Conservation (phyloP, 306 rosid species). For the Arachis hypogaea region DNA sequence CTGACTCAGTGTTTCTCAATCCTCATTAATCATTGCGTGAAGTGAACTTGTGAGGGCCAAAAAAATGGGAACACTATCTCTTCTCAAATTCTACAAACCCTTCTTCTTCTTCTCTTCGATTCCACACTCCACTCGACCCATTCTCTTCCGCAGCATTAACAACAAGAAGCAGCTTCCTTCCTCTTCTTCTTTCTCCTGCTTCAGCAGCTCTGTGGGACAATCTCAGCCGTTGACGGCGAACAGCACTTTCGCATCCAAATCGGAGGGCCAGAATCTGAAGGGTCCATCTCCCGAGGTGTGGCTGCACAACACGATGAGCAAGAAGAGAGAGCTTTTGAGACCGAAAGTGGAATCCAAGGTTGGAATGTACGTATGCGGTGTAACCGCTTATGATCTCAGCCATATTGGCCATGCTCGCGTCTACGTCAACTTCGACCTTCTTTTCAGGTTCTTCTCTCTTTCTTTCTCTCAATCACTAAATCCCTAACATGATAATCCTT, state of each 20-base stretch:
- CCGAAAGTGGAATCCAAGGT: slow-evolving; percentile 80
- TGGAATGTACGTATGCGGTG: slow-evolving; percentile 97
- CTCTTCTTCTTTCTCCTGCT: slow-evolving; percentile 22
- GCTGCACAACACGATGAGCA: slow-evolving; percentile 85
- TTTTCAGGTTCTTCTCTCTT: slow-evolving; percentile 63
- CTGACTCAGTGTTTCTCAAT: not conserved
- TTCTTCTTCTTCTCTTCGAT: slow-evolving; percentile 47
- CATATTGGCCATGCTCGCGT: slow-evolving; percentile 99
- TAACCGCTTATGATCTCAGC: slow-evolving; percentile 94
- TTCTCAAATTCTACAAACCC: slow-evolving; percentile 69
- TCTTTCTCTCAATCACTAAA: slow-evolving; percentile 18
- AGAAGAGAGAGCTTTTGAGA: slow-evolving; percentile 62
- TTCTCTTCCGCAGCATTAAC: slow-evolving; percentile 35
- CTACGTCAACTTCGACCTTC: slow-evolving; percentile 89
- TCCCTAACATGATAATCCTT: not conserved
- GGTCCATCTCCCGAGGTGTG: slow-evolving; percentile 59
- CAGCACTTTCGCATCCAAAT: slow-evolving; percentile 10
- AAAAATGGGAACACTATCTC: slow-evolving; percentile 59
- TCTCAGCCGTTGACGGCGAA: slow-evolving; percentile 49
- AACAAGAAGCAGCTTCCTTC: slow-evolving; percentile 9
- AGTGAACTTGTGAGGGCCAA: slow-evolving; percentile 20
- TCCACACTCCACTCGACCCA: slow-evolving; percentile 41
- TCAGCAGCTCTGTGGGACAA: slow-evolving; percentile 29
- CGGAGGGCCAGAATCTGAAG: slow-evolving; percentile 16
- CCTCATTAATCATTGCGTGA: not conserved